Conservation (phyloP, 345 rosid genomes). For the Arabidopsis thaliana region TAIR10.1 NC_003076.8:25587501-25588000, state of each 20-base stretch:
- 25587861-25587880: slow-evolving; percentile 39
- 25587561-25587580: slow-evolving; percentile 1
- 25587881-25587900: slow-evolving; percentile 29
- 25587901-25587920: slow-evolving; percentile 35
- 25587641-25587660: slow-evolving; percentile 39
- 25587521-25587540: not conserved
- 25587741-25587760: not conserved
- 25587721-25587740: slow-evolving; percentile 37
- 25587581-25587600: slow-evolving; percentile 19
- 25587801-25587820: not conserved
- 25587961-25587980: not conserved
- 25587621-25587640: slow-evolving; percentile 38
- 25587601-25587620: not conserved
- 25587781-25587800: slow-evolving; percentile 1
- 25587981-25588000: slow-evolving; percentile 18
- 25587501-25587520: not conserved
- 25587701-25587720: slow-evolving; percentile 25
- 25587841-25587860: slow-evolving; percentile 15
- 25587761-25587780: slow-evolving; percentile 30
- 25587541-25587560: not conserved
- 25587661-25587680: not conserved
- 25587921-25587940: not conserved
- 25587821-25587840: not conserved
- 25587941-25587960: not conserved
- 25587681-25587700: not conserved